Base-by-base conservation (phyloP, 2,329 filamentous ascomycete genomes). In the Fusarium mundagurra region DNA sequence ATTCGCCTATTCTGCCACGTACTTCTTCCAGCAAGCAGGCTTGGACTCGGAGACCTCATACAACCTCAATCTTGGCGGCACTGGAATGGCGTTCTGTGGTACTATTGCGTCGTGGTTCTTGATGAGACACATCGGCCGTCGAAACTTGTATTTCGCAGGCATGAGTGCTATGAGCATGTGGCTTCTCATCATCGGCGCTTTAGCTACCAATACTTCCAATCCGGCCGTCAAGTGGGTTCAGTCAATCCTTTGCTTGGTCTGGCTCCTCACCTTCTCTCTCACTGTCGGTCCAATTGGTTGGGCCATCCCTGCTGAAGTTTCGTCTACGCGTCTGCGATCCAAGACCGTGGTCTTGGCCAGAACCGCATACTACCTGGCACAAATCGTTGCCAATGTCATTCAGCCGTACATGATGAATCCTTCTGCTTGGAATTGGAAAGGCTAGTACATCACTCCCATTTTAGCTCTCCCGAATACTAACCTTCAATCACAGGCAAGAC, bases 401-500 rank as follows among this genome's bases (percentile, higher is more conserved):
- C 48, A 51, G 17, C 48, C 48, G 3, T 51, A 51, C 0, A 51
- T 51, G 48, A 51, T 51, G 48, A 51, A 51, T 20, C 48, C 48
- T 14, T 33, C 29, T 20, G 48, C 48, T 13, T 51, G 48, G 31
- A 51, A 51, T 12, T 51, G 31, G 48, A 51, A 51, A 10, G 44
- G 44, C 1, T 29, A 47, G 44, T 47, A 29, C 6, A 47, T 3
- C 24, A 10, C 18, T 8, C 44, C 9, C 4, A 0, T 29, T 1
- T 14, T 5, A 11, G 44, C 24, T 7, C 18, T 22, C 5, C 10
- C 11, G 1, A 47, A 20, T 51, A 34, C 31, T 51, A 51, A 51
- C 12, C 3, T 24, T 14, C 0, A 0, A 14, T 34, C n/a, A 14
- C 12, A 51, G 48, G 48, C 4, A 51, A 51, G 5, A 51, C 48